These are phyloP conservation scores for Alectoria sarmentosa DNA, from an alignment of 495 filamentous ascomycete genomes.

Conservation along the genomic window DNA sequence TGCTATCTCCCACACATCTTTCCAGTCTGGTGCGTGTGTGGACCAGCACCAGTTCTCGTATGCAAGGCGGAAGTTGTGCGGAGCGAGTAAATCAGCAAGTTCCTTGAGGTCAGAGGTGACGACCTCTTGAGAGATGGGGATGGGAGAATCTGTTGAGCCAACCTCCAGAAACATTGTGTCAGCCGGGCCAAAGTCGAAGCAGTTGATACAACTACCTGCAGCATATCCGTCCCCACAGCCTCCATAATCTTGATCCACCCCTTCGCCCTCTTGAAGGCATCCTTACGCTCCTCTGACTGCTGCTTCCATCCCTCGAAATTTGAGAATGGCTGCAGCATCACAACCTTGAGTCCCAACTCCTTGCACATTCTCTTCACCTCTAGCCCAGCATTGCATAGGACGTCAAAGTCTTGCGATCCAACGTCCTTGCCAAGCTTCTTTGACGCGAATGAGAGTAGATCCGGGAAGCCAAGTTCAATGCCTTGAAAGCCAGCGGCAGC, in stretches of 20 bases:
- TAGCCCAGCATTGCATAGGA: conserved; percentile 43
- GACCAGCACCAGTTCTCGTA: conserved; percentile 90
- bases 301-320: conserved; percentile 75
- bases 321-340: conserved; percentile 73
- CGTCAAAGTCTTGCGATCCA: conserved; percentile 47
- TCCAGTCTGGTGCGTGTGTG: conserved; percentile 61
- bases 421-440: conserved; percentile 44
- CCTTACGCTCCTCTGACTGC: conserved; percentile 48
- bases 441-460: conserved; percentile 58
- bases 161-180: conserved; percentile 36
- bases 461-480: conserved; percentile 71
- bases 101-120: conserved; percentile 56
- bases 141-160: conserved; percentile 59
- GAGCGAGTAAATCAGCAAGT: conserved; percentile 56
- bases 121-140: conserved; percentile 39
- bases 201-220: conserved; percentile 47
- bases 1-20: conserved; percentile 60
- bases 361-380: conserved; percentile 49
- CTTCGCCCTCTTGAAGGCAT: conserved; percentile 57
- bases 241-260: conserved; percentile 73
- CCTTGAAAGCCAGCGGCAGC: conserved; percentile 57
- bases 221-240: conserved; percentile 58
- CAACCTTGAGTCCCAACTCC: conserved; percentile 47
- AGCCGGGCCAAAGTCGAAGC: not conserved
- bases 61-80: conserved; percentile 51